Base-by-base conservation (phyloP, 495 filamentous ascomycete species). In the Stereocaulon alpinum region DNA sequence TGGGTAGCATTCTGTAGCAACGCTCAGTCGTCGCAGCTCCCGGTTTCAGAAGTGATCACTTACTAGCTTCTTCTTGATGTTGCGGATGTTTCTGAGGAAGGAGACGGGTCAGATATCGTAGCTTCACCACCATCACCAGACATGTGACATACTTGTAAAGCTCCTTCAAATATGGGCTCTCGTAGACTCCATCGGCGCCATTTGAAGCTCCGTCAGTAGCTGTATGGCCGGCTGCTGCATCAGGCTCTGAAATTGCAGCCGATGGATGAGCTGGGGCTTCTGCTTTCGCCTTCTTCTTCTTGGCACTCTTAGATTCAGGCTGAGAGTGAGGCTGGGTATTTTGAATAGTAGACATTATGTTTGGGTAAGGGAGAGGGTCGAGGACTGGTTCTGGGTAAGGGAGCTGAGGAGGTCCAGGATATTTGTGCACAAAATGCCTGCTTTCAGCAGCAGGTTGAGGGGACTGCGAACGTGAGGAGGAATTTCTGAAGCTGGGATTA, bases 1-100 rank as follows among this genome's bases (percentile, higher is more conserved):
- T 83, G 75, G 60, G 85, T 85, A 59, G 86, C 82, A 66, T 84
- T 82, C 89, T 95, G 65, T 67, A 44, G 12, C 24, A 12, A 22
- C 4, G 43, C 56, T 52, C 4, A 20, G 58, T 53, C 51, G 5
- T 37, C 10, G 29, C 59, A 62, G 55, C 49, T 57, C 30, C 41
- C 29, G 30, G 27, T 43, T 24, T 17, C 27, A 22, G n/a, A 53
- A 15, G 22, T 10, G 10, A 11, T 50, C 40, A 42, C 88, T 72
- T 75, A 93, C 88, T 64, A 95, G 80, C 74, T 93, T 94, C 78
- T 96, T 96, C 70, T 80, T 81, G 50, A 88, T 71, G 68, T 88
- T 91, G 67, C 91, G 91, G 66, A 95, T 84, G 72, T 76, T 85
- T 78, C 89, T 95, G 67, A 29, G 55, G 32, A 53, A 75, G 67